These are phyloP conservation scores for Pseudozyma sp. DNA, from an alignment of 1,284 basidiomycete species.

Conservation along the genomic window DNA sequence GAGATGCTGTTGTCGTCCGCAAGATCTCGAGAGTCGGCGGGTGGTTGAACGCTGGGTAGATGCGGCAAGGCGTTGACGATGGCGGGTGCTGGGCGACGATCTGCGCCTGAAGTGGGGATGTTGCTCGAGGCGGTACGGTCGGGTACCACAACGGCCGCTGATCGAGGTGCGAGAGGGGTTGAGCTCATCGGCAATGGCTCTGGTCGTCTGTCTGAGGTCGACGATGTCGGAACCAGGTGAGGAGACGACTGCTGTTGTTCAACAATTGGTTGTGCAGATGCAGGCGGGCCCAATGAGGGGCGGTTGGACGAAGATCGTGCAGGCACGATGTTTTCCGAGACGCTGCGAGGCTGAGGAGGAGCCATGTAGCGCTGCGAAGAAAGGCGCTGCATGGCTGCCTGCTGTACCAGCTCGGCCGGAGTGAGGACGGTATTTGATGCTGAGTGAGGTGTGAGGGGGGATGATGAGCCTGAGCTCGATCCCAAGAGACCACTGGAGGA, in stretches of 20 bases:
- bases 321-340: conserved; percentile 16
- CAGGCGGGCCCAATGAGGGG: background rate
- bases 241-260: background rate
- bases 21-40: background rate
- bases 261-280: background rate
- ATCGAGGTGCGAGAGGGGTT: background rate
- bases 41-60: background rate
- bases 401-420: conserved; percentile 33
- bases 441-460: conserved; percentile 1
- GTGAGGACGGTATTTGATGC: conserved; percentile 3
- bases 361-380: conserved; percentile 42
- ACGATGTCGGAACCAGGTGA: background rate
- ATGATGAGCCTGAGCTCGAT: background rate
- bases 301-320: conserved; percentile 6
- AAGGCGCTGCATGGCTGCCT: conserved; percentile 45
- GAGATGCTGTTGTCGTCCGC: conserved; percentile 11
- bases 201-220: conserved; percentile 2
- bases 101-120: background rate
- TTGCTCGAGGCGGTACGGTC: conserved; percentile 13
- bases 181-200: background rate
- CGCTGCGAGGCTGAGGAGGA: conserved; percentile 7
- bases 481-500: conserved; percentile 11
- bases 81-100: background rate
- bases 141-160: conserved; percentile 13
- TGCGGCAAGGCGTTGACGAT: background rate